These are phyloP conservation scores for Citrus hindsii DNA, from an alignment of 345 rosid species.

Conservation along the genomic window DNA sequence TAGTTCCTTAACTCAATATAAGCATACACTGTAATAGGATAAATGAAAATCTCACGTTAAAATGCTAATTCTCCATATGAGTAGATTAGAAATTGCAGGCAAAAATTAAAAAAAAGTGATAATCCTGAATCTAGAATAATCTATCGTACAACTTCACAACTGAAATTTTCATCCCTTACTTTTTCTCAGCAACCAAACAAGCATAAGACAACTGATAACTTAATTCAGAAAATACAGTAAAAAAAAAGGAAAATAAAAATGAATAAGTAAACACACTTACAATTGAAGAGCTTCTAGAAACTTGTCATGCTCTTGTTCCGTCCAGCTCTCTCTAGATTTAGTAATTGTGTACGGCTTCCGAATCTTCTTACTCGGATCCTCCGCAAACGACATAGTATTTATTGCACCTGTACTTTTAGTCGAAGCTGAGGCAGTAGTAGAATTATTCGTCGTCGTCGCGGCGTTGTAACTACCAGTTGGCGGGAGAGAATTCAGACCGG, in stretches of 20 bases:
- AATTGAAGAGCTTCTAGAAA: conserved; percentile 93
- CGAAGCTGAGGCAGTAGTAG: conserved; percentile 9
- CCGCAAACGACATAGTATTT: conserved; percentile 32
- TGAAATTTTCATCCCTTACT: background rate
- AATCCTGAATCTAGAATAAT: background rate
- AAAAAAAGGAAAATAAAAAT: background rate
- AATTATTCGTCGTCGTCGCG: conserved; percentile 4
- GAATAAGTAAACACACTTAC: conserved; percentile 35
- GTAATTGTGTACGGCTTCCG: conserved; percentile 93
- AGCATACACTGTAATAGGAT: background rate
- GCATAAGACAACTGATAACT: background rate
- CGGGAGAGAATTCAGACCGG: conserved; percentile 37
- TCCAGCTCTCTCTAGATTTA: conserved; percentile 97
- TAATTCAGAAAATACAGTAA: background rate
- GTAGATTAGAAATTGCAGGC: background rate
- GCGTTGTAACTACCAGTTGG: conserved; percentile 10
- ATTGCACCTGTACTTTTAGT: conserved; percentile 4
- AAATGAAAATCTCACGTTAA: background rate
- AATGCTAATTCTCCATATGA: background rate
- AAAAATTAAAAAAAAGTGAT: background rate
- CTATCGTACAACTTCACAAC: background rate
- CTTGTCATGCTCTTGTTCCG: conserved; percentile 90
- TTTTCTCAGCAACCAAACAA: conserved; percentile 1
- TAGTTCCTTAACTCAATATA: background rate
- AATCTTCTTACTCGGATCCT: conserved; percentile 66